These are phyloP conservation scores for Oehlia diaphana DNA, from an alignment of 192 early-diverging fungal species.

Conservation along the genomic window DNA sequence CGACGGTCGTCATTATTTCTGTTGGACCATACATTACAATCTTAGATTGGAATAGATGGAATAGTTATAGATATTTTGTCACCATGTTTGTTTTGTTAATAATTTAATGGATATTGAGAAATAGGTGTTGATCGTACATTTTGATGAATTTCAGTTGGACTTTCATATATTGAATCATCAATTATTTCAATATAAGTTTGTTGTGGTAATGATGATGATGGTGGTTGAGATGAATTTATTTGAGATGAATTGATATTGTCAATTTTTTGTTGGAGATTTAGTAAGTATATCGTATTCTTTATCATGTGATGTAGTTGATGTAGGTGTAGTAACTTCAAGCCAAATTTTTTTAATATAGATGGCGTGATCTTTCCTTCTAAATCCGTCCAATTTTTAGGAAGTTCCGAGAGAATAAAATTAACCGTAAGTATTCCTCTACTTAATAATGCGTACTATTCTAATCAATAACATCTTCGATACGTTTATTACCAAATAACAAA, in stretches of 20 bases:
- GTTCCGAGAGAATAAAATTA: neutral
- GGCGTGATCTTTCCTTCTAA: neutral
- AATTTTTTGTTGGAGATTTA: too few relatives aligned
- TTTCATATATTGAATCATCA: too few relatives aligned
- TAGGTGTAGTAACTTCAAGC: neutral
- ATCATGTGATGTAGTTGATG: too few relatives aligned
- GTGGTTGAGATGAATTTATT: too few relatives aligned
- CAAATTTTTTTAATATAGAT: neutral
- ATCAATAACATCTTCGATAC: conserved; percentile 10
- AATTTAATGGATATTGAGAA: too few relatives aligned
- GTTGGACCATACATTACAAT: conserved; percentile 10
- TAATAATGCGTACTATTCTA: neutral
- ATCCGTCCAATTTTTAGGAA: neutral
- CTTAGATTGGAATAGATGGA: neutral
- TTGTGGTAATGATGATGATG: too few relatives aligned
- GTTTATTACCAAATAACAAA: conserved; percentile 9
- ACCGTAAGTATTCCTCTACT: neutral
- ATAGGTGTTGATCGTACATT: neutral
- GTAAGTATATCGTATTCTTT: neutral
- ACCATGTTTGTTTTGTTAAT: neutral
- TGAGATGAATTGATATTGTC: too few relatives aligned
- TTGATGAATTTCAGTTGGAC: too few relatives aligned
- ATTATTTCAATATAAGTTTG: too few relatives aligned
- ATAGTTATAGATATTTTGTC: neutral
- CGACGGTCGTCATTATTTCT: neutral